Base-by-base conservation (phyloP, 1,139 yeast species). In the Keqinozyma sinolaborantium region DNA sequence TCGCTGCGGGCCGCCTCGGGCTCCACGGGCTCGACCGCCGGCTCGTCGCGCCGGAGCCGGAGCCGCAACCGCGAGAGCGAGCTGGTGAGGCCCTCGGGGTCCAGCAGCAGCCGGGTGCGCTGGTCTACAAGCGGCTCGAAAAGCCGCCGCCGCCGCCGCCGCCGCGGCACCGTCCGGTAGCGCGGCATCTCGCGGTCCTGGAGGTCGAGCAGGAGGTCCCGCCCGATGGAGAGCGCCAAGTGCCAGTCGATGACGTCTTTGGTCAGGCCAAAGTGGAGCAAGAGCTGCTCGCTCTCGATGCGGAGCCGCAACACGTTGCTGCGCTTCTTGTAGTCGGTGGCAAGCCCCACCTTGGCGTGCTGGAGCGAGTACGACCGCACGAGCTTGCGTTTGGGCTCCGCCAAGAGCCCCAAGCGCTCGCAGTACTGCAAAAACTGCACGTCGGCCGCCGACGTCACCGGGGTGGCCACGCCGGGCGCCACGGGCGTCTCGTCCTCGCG, bases 161-260 rank as follows among this genome's bases (percentile, higher is more conserved):
- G 64, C 44, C 90, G 61, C 3, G 94, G 94, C 7, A 83, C 87
- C 0, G 86, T 79, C 48, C 88, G 64, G 51, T 82, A 83, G 18
- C 65, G 64, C 3, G 94, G 92, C 51, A 77, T 51, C 30, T 75
- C 79, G 30, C 94, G 60, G 16, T 70, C 62, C 23, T 61, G 64
- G 18, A 83, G 44, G 51, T 83, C 92, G 26, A 82, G 56, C 3
- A 87, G 60, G 16, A 83, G 73, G 44, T 79, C 85, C 33, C 76
- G 74, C 1, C 86, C 92, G 5, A 75, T 63, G 30, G 70, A 66
- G 3, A 83, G 35, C 29, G 74, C 74, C 51, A 70, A 64, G 35
- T 81, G 71, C 90, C 92, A 83, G 28, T 71, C 73, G 20, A 83
- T 73, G 62, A 83, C 64, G 23, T 74, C 78, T 44, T 75, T 77